Evolutionary conservation across 768 basidiomycete species (phyloP).

Genomic region (Rhodotorula sphaerocarpa): DNA sequence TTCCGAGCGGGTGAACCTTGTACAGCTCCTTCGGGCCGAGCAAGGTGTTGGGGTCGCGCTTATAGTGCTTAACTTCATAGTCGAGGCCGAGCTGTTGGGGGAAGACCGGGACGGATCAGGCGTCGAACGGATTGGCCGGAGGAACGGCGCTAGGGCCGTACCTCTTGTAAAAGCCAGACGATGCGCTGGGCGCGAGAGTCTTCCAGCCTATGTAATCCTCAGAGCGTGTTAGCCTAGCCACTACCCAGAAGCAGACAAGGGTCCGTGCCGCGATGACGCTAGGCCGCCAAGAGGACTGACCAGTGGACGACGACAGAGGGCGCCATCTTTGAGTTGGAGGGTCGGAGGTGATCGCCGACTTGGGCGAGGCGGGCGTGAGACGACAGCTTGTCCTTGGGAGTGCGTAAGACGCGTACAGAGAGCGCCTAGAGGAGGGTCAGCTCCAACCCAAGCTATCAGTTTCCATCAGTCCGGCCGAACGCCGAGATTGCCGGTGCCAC

Average conservation of each 20-base stretch:
- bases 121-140: neutral
- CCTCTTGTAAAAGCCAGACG: constrained; percentile 28
- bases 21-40: constrained; percentile 15
- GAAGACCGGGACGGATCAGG: neutral
- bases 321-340: neutral
- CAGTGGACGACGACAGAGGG: constrained; percentile 21
- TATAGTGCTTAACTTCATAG: constrained; percentile 31
- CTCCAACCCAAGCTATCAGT: too few species aligned
- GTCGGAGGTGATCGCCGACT: constrained; percentile 5
- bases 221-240: neutral
- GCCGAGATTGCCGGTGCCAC: too few species aligned
- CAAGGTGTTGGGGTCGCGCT: constrained; percentile 14
- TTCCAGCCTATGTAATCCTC: constrained; percentile 9
- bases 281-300: constrained; percentile 1
- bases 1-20: constrained; percentile 23
- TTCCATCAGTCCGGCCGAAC: too few species aligned
- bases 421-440: too few species aligned
- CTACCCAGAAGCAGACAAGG: neutral
- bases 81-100: constrained; percentile 15
- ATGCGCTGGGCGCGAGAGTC: constrained; percentile 28
- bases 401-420: too few species aligned
- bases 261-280: too few species aligned
- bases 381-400: too few species aligned
- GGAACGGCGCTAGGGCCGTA: neutral
- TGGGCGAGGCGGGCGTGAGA: constrained; percentile 10